Evolutionary conservation across 2,329 filamentous ascomycete genomes (phyloP).

Genomic region (Hypoxylon sp.): DNA sequence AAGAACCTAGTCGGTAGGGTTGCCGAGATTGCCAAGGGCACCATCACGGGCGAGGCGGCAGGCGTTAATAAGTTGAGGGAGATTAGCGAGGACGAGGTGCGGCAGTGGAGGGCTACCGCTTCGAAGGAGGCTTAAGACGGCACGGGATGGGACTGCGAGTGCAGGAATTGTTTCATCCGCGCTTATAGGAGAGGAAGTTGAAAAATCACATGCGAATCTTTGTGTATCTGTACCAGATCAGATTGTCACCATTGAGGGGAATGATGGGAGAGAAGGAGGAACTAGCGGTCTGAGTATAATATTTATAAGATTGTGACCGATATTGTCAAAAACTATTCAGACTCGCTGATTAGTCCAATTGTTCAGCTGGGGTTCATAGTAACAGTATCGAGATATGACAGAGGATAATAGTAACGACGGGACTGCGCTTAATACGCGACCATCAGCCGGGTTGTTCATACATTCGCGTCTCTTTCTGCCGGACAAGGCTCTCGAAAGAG

Average conservation of each 20-base stretch:
- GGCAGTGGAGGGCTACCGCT: slow-evolving; percentile 64
- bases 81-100: slow-evolving; percentile 75
- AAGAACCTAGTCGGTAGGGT: slow-evolving; percentile 74
- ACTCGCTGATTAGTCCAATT: neutral
- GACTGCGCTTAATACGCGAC: neutral
- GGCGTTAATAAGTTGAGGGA: slow-evolving; percentile 82
- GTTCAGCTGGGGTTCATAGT: slow-evolving; percentile 2
- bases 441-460: slow-evolving; percentile 24
- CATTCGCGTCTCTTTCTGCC: slow-evolving; percentile 27
- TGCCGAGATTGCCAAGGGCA: slow-evolving; percentile 80
- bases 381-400: neutral
- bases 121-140: slow-evolving; percentile 18
- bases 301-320: slow-evolving; percentile 5
- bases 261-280: neutral
- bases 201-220: neutral
- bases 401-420: slow-evolving; percentile 6
- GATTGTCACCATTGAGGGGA: neutral
- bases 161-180: neutral
- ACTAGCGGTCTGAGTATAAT: slow-evolving; percentile 17
- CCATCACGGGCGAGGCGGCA: slow-evolving; percentile 78
- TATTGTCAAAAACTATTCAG: neutral
- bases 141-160: neutral
- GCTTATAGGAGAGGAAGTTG: neutral
- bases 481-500: slow-evolving; percentile 33
- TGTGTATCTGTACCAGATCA: neutral